Base-by-base conservation (phyloP, 768 basidiomycete species). In the Macrolepiota albuminosa region DNA sequence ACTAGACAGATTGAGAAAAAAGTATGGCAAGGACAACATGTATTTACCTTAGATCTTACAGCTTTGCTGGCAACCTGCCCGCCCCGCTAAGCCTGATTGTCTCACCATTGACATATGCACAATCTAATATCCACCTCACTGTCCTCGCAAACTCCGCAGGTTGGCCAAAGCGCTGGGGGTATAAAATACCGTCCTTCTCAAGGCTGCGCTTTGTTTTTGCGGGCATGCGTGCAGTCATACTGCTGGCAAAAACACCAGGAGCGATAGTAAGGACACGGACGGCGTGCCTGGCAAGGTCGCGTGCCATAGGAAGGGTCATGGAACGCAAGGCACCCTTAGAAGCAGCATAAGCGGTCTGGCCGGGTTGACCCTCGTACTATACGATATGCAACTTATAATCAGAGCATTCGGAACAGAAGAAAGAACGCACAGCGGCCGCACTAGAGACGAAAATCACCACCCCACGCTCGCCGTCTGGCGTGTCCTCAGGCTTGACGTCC, bases 271-370 rank as follows among this genome's bases (percentile, higher is more conserved):
- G 79, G 36, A 85, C 84, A 58, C 83, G 79, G 24, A 83, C 70
- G 50, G 76, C 79, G 62, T 84, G 77, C 10, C 80, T 72, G 0
- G 79, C 74, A 8, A 87, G 75, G 65, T 87, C 85, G 40, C 84
- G 77, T 7, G 85, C 82, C 77, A 86, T 79, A 1, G 85, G 85
- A 7, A 86, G 75, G 1, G 84, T 81, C 80, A 87, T 81, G 5
- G 84, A 82, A 33, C 72, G 72, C 6, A 87, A 64, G 1, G 80
- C 85, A 33, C 85, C 85, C 69, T 87, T 86, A 1, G 77, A 73
- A 8, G 82, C 82, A 1, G 83, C 68, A 63, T 87, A 87, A 0
- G 83, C 84, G 0, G 76, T 74, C 64, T 86, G 85, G 2, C 84
- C 83, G 1, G 81, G 77, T 60, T 84, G 83, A 3, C 81, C 83